Conservation (phyloP, 495 filamentous ascomycete genomes). For the Viridothelium virens region DNA sequence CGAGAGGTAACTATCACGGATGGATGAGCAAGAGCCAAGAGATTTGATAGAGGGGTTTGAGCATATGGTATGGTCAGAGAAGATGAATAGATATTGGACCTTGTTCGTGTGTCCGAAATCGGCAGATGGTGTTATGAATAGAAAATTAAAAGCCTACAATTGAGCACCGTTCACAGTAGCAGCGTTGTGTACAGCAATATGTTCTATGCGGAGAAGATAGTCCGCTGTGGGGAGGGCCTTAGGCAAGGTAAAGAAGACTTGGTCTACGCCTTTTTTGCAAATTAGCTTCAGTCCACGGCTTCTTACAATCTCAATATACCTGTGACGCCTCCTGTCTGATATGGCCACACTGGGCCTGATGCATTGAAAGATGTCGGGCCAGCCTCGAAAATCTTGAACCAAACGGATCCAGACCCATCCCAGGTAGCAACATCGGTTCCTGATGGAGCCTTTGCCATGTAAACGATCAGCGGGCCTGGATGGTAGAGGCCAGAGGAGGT, state of each 20-base stretch:
- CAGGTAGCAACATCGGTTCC: conserved; percentile 7
- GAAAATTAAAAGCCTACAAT: background rate
- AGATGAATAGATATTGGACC: background rate
- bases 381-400: conserved; percentile 11
- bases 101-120: background rate
- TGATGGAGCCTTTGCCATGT: conserved; percentile 9
- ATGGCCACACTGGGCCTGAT: conserved; percentile 7
- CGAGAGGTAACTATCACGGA: conserved; percentile 5
- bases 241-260: conserved; percentile 7
- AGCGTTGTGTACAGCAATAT: conserved; percentile 7
- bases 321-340: background rate
- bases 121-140: background rate
- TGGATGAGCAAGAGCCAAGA: background rate
- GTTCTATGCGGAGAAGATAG: conserved; percentile 10
- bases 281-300: background rate
- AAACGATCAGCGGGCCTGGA: conserved; percentile 5
- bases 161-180: conserved; percentile 5
- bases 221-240: conserved; percentile 1
- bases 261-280: conserved; percentile 4
- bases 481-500: conserved; percentile 11
- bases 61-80: background rate
- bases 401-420: conserved; percentile 9
- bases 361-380: conserved; percentile 9
- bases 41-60: background rate
- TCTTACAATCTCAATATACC: background rate